These are phyloP conservation scores for Penicillium crustosum DNA, from an alignment of 2,329 filamentous ascomycete genomes.

Conservation along the genomic window DNA sequence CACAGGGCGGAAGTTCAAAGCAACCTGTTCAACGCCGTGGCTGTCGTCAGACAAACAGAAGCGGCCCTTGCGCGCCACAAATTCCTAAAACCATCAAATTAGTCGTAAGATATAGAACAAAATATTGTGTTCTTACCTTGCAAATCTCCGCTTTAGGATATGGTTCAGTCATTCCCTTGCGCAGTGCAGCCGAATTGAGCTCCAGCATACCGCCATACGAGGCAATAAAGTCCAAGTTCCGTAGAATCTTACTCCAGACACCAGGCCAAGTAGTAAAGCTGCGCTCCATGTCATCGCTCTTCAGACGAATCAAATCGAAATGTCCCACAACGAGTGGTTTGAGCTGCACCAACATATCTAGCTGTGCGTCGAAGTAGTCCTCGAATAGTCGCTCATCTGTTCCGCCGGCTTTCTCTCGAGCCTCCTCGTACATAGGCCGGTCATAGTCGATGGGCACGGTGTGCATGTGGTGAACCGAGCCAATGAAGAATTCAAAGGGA, in stretches of 20 bases:
- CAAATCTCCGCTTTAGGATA: conserved; percentile 82
- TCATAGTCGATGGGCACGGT: conserved; percentile 89
- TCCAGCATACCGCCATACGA: conserved; percentile 81
- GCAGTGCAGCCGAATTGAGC: conserved; percentile 80
- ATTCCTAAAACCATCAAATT: conserved; percentile 54
- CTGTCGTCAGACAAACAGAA: conserved; percentile 96
- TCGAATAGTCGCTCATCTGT: conserved; percentile 73
- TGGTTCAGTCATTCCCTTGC: conserved; percentile 87
- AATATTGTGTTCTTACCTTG: conserved; percentile 54
- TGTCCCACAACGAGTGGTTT: conserved; percentile 82
- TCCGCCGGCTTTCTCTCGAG: conserved; percentile 57
- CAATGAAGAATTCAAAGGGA: conserved; percentile 83
- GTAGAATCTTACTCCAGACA: conserved; percentile 71
- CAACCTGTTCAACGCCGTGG: conserved; percentile 82
- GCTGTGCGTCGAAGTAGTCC: conserved; percentile 86
- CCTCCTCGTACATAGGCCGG: conserved; percentile 62
- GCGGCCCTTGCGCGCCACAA: conserved; percentile 68
- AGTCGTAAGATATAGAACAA: neutral
- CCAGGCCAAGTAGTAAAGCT: conserved; percentile 58
- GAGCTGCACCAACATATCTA: conserved; percentile 72
- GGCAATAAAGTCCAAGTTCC: conserved; percentile 71
- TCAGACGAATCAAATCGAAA: conserved; percentile 85
- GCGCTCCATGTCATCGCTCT: conserved; percentile 67
- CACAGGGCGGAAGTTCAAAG: conserved; percentile 74
- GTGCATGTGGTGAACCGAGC: conserved; percentile 87